These are phyloP conservation scores for Cercophora scortea DNA, from an alignment of 495 filamentous ascomycete genomes.

Conservation along the genomic window DNA sequence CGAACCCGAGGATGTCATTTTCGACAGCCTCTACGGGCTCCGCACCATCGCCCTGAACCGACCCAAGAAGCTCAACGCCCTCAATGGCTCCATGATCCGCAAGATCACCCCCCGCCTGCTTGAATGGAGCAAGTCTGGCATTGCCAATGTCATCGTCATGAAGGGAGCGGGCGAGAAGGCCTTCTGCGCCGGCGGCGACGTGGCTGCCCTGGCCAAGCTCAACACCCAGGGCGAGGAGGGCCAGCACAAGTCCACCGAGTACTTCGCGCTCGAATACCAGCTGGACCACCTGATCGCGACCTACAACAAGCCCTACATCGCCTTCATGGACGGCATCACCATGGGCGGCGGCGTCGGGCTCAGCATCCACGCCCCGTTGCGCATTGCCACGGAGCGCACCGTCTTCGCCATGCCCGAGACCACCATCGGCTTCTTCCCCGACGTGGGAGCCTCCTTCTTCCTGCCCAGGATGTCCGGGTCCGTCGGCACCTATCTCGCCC, in stretches of 20 bases:
- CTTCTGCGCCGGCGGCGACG: conserved; percentile 91
- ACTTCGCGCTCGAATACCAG: conserved; percentile 87
- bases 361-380: conserved; percentile 88
- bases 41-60: conserved; percentile 92
- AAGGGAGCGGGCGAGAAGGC: conserved; percentile 79
- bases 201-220: conserved; percentile 62
- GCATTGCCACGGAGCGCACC: conserved; percentile 92
- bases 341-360: conserved; percentile 97
- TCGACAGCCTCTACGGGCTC: conserved; percentile 78
- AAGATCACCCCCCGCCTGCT: conserved; percentile 83
- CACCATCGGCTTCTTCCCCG: conserved; percentile 94
- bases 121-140: conserved; percentile 89
- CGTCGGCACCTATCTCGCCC: conserved; percentile 80
- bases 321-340: conserved; percentile 95
- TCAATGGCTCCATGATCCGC: conserved; percentile 86
- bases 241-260: conserved; percentile 61
- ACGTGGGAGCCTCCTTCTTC: conserved; percentile 94
- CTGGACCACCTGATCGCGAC: conserved; percentile 95
- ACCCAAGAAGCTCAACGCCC: conserved; percentile 78
- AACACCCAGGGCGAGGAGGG: conserved; percentile 63
- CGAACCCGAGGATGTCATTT: conserved; percentile 85
- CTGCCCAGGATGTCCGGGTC: conserved; percentile 78
- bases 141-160: conserved; percentile 88
- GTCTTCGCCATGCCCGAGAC: conserved; percentile 98
- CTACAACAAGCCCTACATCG: conserved; percentile 85